These are phyloP conservation scores for Fusarium falciforme DNA, from an alignment of 2,329 filamentous ascomycete genomes.

Conservation along the genomic window DNA sequence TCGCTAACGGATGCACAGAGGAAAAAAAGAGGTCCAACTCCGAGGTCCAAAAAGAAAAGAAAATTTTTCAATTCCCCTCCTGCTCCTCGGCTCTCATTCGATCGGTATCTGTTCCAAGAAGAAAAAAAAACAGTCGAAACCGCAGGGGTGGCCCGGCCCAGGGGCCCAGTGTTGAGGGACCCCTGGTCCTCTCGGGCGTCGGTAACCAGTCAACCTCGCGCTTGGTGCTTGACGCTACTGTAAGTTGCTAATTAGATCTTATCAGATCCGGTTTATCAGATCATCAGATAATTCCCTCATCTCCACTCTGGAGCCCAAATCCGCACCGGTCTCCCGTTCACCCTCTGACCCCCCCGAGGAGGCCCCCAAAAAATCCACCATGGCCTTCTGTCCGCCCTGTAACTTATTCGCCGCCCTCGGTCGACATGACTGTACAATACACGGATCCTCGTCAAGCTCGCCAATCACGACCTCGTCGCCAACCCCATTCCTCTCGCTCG, in stretches of 20 bases:
- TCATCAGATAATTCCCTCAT: conserved; percentile 64
- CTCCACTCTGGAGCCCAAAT: conserved; percentile 43
- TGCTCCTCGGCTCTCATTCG: conserved; percentile 12
- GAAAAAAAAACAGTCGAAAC: conserved; percentile 16
- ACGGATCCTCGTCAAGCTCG: conserved; percentile 2
- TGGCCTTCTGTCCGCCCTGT: not conserved
- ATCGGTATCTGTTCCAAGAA: conserved; percentile 29
- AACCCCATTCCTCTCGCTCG: conserved; percentile 3
- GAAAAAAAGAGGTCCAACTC: not conserved
- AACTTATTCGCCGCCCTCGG: conserved; percentile 13
- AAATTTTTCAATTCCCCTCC: conserved; percentile 22
- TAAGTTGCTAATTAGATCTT: conserved; percentile 49
- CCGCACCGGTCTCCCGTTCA: conserved; percentile 4
- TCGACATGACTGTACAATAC: conserved; percentile 6
- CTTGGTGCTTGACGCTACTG: conserved; percentile 35
- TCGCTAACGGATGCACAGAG: not conserved
- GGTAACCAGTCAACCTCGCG: conserved; percentile 39
- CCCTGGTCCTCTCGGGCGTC: conserved; percentile 25
- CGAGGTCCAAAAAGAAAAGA: conserved; percentile 16
- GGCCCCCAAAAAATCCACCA: conserved; percentile 8
- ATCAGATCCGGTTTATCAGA: conserved; percentile 64
- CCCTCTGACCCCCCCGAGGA: not conserved
- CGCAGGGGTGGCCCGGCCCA: conserved; percentile 16
- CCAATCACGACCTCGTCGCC: conserved; percentile 24
- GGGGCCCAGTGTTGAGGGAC: conserved; percentile 21